Evolutionary conservation across 2,329 filamentous ascomycete genomes (phyloP).

Genomic region (Cryphonectria nitschkei): DNA sequence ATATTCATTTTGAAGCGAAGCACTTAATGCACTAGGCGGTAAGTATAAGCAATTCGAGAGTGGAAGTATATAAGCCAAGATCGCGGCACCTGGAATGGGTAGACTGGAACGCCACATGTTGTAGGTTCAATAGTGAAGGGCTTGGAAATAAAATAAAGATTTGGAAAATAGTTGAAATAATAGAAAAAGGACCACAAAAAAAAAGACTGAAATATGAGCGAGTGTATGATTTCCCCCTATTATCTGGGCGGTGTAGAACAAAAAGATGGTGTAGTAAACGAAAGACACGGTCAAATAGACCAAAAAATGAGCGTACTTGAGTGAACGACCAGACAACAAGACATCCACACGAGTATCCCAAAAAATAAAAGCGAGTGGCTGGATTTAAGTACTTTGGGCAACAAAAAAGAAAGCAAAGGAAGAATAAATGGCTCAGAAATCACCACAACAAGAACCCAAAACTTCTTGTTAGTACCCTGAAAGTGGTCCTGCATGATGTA

Average conservation of each 20-base stretch:
- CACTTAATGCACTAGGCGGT: slow-evolving; percentile 12
- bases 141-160: neutral
- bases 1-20: slow-evolving; percentile 32
- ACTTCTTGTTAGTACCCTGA: neutral
- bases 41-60: slow-evolving; percentile 20
- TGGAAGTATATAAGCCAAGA: neutral
- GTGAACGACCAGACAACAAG: neutral
- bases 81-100: neutral
- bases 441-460: neutral
- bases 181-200: neutral
- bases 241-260: neutral
- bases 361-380: neutral
- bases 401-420: neutral
- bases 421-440: neutral
- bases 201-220: neutral
- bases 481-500: slow-evolving; percentile 3
- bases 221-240: neutral
- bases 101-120: slow-evolving; percentile 8
- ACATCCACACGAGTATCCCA: neutral
- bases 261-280: neutral
- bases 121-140: neutral
- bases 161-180: neutral
- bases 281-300: neutral
- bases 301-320: neutral
- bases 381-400: neutral